Percentiles rank a stretch among this genome's conserved stretches.
Conservation (phyloP, 495 filamentous ascomycete genomes). For the Hypoxylon perforatum region DNA sequence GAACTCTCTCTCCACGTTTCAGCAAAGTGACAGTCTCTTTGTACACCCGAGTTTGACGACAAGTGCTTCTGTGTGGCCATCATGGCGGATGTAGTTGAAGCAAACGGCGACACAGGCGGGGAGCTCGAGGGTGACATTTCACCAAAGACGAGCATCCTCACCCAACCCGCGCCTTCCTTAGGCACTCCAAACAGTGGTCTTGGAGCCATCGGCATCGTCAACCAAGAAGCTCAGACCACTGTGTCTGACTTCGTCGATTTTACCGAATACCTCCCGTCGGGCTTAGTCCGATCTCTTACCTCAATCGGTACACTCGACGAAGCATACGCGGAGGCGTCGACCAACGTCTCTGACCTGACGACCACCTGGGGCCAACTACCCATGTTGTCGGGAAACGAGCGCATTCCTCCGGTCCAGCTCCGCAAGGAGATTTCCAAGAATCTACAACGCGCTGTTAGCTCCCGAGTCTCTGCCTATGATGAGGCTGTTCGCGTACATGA, state of each 20-base stretch:
- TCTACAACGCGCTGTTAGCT: constrained; percentile 77
- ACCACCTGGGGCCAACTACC: constrained; percentile 79
- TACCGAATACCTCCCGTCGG: constrained; percentile 95
- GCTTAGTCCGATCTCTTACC: constrained; percentile 88
- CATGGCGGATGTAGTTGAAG: constrained; percentile 42
- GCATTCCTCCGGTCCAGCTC: constrained; percentile 63
- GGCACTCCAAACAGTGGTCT: constrained; percentile 45
- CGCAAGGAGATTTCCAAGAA: constrained; percentile 80
- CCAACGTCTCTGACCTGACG: constrained; percentile 76
- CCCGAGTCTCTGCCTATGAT: constrained; percentile 80
- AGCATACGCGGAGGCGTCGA: constrained; percentile 72
- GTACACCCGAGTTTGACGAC: background rate
- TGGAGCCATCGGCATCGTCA: constrained; percentile 57
- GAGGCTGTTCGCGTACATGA: constrained; percentile 86
- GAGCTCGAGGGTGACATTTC: constrained; percentile 54
- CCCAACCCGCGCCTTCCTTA: constrained; percentile 47
- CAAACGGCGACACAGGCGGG: constrained; percentile 35
- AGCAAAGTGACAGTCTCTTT: background rate
- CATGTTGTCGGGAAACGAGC: constrained; percentile 62
- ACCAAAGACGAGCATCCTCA: constrained; percentile 38
- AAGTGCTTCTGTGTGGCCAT: constrained; percentile 1
- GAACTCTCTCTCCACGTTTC: background rate
- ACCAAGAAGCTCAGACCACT: constrained; percentile 94
- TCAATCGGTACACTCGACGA: constrained; percentile 86
- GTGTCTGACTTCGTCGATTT: constrained; percentile 96